These are phyloP conservation scores for Metarhizium rileyi DNA, from an alignment of 2,329 filamentous ascomycete genomes.

Conservation along the genomic window DNA sequence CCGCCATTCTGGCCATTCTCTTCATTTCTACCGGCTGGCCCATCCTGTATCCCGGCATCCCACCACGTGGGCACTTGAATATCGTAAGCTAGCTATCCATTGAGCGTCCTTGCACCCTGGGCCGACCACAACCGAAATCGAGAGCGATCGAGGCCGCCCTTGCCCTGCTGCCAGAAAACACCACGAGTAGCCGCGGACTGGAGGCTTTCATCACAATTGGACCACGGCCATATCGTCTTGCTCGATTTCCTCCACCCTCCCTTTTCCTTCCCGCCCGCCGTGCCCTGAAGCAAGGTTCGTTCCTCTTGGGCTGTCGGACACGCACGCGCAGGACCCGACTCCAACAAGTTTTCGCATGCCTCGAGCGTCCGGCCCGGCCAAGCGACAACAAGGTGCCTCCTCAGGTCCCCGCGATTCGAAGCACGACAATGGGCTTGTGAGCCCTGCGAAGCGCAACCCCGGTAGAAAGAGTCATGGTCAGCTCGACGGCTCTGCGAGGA, in stretches of 20 bases:
- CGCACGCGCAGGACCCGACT: not conserved
- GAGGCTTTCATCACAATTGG: not conserved
- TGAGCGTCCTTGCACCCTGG: not conserved
- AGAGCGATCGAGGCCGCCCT: not conserved
- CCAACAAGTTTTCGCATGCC: conserved; percentile 39
- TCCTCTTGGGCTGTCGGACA: conserved; percentile 1
- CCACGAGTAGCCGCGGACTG: not conserved
- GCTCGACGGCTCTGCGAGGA: conserved; percentile 29
- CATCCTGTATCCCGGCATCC: not conserved
- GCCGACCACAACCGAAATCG: not conserved
- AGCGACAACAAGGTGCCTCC: conserved; percentile 52
- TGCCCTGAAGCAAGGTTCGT: not conserved
- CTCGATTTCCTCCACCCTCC: not conserved
- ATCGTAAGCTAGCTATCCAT: not conserved
- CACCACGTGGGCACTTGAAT: not conserved
- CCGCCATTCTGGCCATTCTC: not conserved
- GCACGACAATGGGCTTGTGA: conserved; percentile 83
- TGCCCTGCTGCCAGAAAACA: not conserved
- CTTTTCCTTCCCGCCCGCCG: not conserved
- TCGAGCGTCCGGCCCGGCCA: conserved; percentile 48
- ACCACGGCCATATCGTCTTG: not conserved
- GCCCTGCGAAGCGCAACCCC: conserved; percentile 32
- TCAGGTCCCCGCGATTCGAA: conserved; percentile 60
- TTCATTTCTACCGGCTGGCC: not conserved
- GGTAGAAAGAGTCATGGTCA: conserved; percentile 37